Conservation (phyloP, 495 filamentous ascomycete species). For the Penicillium longicatenatum region DNA sequence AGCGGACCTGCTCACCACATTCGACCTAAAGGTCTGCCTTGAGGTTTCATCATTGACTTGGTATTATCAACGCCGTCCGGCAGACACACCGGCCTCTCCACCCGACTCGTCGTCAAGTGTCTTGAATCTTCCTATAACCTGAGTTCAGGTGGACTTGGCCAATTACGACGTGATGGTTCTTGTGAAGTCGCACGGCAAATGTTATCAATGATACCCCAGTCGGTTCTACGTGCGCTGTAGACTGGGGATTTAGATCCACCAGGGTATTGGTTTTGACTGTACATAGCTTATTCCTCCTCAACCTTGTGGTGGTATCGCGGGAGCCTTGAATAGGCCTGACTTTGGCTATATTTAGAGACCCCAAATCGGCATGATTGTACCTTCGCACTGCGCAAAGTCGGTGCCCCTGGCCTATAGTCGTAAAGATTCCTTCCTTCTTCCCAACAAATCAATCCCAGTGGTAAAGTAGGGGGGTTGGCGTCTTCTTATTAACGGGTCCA, state of each 20-base stretch:
- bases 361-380: neutral
- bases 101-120: neutral
- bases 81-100: neutral
- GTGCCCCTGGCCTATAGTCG: neutral
- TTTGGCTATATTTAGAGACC: neutral
- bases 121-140: neutral
- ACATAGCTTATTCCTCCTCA: neutral
- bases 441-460: neutral
- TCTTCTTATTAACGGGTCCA: no score
- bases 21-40: neutral
- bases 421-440: neutral
- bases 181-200: neutral
- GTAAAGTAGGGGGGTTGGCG: no score
- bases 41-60: neutral
- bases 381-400: no score
- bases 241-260: neutral
- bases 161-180: neutral
- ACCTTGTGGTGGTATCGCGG: neutral
- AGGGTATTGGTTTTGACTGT: neutral
- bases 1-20: neutral
- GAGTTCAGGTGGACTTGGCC: neutral
- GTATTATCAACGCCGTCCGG: neutral
- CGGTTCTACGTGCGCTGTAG: neutral
- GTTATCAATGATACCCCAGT: neutral
- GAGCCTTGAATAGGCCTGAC: neutral